These are phyloP conservation scores for Taphrina populina DNA, from an alignment of 1,139 yeast species.

Conservation along the genomic window DNA sequence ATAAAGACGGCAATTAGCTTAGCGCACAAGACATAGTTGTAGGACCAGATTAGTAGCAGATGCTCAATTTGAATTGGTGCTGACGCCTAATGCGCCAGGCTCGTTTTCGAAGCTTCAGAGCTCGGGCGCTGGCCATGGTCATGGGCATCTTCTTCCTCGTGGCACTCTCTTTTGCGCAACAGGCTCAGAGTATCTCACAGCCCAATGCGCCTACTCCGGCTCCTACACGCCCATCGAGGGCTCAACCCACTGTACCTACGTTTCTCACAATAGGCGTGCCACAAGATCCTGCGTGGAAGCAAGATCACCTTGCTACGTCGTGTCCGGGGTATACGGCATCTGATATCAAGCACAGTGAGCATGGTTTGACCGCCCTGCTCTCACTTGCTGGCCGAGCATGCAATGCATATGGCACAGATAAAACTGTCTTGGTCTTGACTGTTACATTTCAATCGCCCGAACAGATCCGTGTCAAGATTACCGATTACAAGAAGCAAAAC, in stretches of 20 bases:
- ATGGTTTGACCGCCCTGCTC: slow-evolving; percentile 36
- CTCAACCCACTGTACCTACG: slow-evolving; percentile 10
- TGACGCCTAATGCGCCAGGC: slow-evolving; percentile 6
- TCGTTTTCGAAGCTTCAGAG: slow-evolving; percentile 2
- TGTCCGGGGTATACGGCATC: slow-evolving; percentile 15
- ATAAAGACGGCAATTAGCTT: no score
- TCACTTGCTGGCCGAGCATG: slow-evolving; percentile 42
- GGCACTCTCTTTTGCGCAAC: slow-evolving; percentile 1
- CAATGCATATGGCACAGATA: slow-evolving; percentile 46
- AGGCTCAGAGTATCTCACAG: background rate
- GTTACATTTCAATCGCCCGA: slow-evolving; percentile 44
- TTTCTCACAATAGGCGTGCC: slow-evolving; percentile 7
- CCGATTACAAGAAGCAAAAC: slow-evolving; percentile 43
- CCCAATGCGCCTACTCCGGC: background rate
- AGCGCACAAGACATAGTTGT: no score
- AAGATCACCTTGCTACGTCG: background rate
- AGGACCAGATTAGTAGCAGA: no score
- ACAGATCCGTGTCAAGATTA: slow-evolving; percentile 44
- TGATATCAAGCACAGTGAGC: background rate
- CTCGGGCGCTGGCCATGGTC: slow-evolving; percentile 4
- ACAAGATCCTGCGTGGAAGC: slow-evolving; percentile 3
- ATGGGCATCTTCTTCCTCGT: slow-evolving; percentile 1
- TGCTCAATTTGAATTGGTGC: slow-evolving; percentile 5
- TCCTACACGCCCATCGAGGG: background rate
- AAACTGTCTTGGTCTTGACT: slow-evolving; percentile 43